Conservation (phyloP, 2,329 filamentous ascomycete species). For the Fusarium keratoplasticum region DNA sequence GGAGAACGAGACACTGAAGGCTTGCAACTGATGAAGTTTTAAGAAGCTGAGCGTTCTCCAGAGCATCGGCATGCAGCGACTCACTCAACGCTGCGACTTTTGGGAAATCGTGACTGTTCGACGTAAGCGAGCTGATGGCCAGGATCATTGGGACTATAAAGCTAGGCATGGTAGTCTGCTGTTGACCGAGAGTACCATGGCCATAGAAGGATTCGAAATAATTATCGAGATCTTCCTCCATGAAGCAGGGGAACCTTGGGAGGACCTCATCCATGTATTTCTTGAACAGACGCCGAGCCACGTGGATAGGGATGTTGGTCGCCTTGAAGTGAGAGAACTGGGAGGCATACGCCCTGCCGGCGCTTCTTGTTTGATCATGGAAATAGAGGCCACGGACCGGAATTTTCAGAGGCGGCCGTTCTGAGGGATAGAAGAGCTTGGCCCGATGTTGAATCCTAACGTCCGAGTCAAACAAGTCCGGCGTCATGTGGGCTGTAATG, state of each 20-base stretch:
- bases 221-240: background rate
- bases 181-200: background rate
- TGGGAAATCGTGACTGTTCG: background rate
- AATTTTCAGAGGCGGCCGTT: background rate
- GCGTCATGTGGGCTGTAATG: background rate
- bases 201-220: background rate
- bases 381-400: background rate
- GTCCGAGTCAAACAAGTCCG: background rate
- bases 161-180: background rate
- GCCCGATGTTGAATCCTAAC: background rate
- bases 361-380: background rate
- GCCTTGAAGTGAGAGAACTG: background rate
- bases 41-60: background rate
- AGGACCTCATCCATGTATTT: background rate
- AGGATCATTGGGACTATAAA: background rate
- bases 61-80: background rate
- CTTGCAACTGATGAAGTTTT: background rate
- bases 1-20: constrained; percentile 19
- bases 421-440: background rate
- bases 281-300: background rate
- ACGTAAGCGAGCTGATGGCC: background rate
- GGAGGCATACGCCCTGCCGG: background rate
- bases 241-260: background rate
- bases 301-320: background rate
- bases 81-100: background rate